phyloP scores from a whole-genome alignment of 345 rosid species.

The Corchorus capsularis region DNA sequence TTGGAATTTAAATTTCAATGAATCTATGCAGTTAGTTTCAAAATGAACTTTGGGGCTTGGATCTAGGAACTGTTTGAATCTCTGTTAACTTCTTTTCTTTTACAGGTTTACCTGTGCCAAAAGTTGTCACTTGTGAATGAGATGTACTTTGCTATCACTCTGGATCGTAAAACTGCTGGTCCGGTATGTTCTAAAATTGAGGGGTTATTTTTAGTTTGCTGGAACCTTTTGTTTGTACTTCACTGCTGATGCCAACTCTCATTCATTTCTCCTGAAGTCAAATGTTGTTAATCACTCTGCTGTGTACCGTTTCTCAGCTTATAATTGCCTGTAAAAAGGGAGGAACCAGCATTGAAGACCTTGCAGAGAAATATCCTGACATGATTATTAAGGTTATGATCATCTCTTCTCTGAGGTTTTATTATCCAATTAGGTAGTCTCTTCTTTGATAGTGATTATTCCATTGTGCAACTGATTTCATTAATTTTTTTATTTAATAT shows the following conservation, averaged over 20 bases:
- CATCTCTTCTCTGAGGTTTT: conserved; percentile 17
- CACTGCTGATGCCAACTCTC: not conserved
- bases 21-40: not conserved
- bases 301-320: conserved; percentile 52
- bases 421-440: conserved; percentile 7
- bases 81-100: conserved; percentile 19
- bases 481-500: conserved; percentile 5
- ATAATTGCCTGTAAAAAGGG: conserved; percentile 96
- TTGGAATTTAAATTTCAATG: not conserved
- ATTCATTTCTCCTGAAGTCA: not conserved
- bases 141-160: conserved; percentile 98
- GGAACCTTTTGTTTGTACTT: not conserved
- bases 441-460: conserved; percentile 12
- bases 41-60: not conserved
- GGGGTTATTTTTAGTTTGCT: not conserved
- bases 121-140: conserved; percentile 92
- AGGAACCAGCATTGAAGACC: conserved; percentile 99
- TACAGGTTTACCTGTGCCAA: conserved; percentile 93
- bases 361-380: conserved; percentile 95
- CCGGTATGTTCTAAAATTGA: conserved; percentile 61
- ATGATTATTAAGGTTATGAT: conserved; percentile 84
- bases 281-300: not conserved
- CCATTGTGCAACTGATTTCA: conserved; percentile 21
- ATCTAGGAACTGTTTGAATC: not conserved
- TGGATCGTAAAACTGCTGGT: conserved; percentile 94